Conservation (phyloP, 2,329 filamentous ascomycete genomes). For the Pseudomassariella vexata region DNA sequence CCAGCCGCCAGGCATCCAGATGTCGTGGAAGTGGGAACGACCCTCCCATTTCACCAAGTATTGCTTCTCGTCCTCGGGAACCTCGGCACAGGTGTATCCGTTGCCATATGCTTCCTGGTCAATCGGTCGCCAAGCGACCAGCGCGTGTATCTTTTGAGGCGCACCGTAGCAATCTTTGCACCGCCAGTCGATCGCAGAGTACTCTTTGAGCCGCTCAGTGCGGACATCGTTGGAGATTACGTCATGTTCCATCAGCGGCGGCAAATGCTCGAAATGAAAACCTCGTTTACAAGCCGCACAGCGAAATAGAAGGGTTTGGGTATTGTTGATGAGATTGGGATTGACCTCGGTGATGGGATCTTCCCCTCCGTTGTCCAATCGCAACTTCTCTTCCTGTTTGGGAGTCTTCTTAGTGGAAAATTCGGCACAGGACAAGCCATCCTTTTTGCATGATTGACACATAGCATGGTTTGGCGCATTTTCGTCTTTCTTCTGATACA, state of each 20-base stretch:
- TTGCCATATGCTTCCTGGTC: slow-evolving; percentile 49
- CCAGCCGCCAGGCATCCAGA: slow-evolving; percentile 89
- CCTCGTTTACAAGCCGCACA: slow-evolving; percentile 71
- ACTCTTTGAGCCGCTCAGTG: slow-evolving; percentile 63
- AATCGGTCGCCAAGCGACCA: slow-evolving; percentile 83
- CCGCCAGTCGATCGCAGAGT: slow-evolving; percentile 62
- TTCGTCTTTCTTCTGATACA: slow-evolving; percentile 61
- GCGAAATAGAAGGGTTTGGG: slow-evolving; percentile 73
- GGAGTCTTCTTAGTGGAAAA: slow-evolving; percentile 70
- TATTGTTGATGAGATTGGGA: slow-evolving; percentile 64
- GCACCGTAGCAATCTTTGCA: slow-evolving; percentile 71
- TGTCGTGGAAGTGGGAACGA: slow-evolving; percentile 73
- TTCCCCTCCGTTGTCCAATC: slow-evolving; percentile 69
- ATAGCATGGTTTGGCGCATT: slow-evolving; percentile 63
- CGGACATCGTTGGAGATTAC: slow-evolving; percentile 43
- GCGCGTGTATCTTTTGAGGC: slow-evolving; percentile 61
- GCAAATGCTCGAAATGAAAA: slow-evolving; percentile 82
- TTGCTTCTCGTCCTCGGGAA: slow-evolving; percentile 76
- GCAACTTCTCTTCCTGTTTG: slow-evolving; percentile 76
- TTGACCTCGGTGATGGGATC: slow-evolving; percentile 69
- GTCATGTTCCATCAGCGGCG: slow-evolving; percentile 33
- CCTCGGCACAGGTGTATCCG: slow-evolving; percentile 45
- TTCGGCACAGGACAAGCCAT: slow-evolving; percentile 65
- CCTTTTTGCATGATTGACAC: slow-evolving; percentile 64
- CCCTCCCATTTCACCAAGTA: slow-evolving; percentile 87